A percentile compares a stretch with the other conserved stretches of the same genome.
phyloP scores from a whole-genome alignment of 2,329 filamentous ascomycete genomes.

The Beauveria sp. region DNA sequence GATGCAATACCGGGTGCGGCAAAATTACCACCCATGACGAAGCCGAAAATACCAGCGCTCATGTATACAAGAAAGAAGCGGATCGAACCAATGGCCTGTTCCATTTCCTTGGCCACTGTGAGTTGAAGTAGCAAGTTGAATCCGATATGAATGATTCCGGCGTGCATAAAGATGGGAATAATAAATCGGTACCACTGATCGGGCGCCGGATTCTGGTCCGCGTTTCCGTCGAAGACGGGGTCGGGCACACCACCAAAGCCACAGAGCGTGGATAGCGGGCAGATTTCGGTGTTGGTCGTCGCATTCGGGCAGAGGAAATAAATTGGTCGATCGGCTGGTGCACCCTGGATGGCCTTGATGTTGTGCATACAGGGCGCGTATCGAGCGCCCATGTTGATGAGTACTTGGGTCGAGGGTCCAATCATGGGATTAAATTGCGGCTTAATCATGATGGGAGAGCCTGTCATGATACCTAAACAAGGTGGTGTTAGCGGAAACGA shows the following conservation, averaged over 20 bases:
- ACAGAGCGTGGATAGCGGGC: conserved; percentile 72
- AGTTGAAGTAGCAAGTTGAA: conserved; percentile 93
- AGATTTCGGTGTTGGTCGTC: conserved; percentile 54
- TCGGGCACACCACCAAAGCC: conserved; percentile 70
- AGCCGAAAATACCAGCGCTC: conserved; percentile 87
- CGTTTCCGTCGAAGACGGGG: conserved; percentile 48
- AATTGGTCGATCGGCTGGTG: conserved; percentile 29
- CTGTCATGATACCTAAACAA: conserved; percentile 60
- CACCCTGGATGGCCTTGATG: conserved; percentile 55
- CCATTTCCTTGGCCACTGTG: conserved; percentile 87
- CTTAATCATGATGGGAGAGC: conserved; percentile 68
- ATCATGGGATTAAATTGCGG: conserved; percentile 96
- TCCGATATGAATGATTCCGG: conserved; percentile 85
- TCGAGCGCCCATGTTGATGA: conserved; percentile 95
- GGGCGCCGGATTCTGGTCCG: conserved; percentile 51
- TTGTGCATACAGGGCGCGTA: conserved; percentile 95
- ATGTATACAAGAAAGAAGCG: conserved; percentile 89
- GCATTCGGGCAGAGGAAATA: conserved; percentile 77
- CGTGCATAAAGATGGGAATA: conserved; percentile 88
- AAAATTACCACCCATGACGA: conserved; percentile 90
- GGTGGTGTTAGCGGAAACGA: conserved; percentile 9
- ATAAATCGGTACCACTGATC: conserved; percentile 99
- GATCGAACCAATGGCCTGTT: conserved; percentile 78
- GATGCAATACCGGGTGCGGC: conserved; percentile 74
- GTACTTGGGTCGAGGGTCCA: conserved; percentile 78